Evolutionary conservation across 768 basidiomycete species (phyloP), one percentile per base, ranked within the genome.

Genomic region (Coprinopsis strossmayeri): DNA sequence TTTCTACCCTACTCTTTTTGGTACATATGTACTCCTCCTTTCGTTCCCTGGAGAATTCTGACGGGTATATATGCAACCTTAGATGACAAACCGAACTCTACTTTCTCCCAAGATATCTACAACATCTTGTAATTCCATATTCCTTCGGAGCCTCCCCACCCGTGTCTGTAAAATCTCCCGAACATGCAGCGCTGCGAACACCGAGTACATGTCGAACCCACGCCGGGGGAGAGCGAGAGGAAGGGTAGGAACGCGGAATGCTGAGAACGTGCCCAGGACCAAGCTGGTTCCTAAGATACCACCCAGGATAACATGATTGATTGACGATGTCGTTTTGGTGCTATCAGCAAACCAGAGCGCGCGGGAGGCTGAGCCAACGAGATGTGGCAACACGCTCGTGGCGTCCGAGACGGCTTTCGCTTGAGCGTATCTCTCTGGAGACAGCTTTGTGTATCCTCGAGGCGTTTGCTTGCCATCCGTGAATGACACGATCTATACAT

Each of bases 401-500:
- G 72, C 69, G 45, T 71, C 72, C 2, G 68, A 64, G n/a, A 64
- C 41, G 5, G 61, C 70, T 0, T 67, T 66, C 20, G 64, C 60
- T 41, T 62, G 56, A 1, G 62, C 66, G 42, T 70, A 70, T 17
- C 51, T 53, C 0, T 53, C 48, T 21, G 61, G 50, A 2, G 66
- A 69, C 5, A 75, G 58, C 25, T 65, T 59, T 0, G 67, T 70
- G 49, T 73, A 75, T 10, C 68, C 68, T 3, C 21, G 40, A 23
- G 50, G 38, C 3, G 70, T 62, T 2, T 69, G 71, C 21, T 61
- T 38, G 9, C 69, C 68, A 23, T 57, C 59, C 13, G 71, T 67
- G 44, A 63, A 73, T 1, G 69, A 67, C 20, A 72, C 55, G 15
- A 64, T 53, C 71, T 72, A n/a, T n/a, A n/a, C n/a, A n/a, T n/a